Evolutionary conservation across 345 rosid species (phyloP).

Genomic region (Populus davidiana): DNA sequence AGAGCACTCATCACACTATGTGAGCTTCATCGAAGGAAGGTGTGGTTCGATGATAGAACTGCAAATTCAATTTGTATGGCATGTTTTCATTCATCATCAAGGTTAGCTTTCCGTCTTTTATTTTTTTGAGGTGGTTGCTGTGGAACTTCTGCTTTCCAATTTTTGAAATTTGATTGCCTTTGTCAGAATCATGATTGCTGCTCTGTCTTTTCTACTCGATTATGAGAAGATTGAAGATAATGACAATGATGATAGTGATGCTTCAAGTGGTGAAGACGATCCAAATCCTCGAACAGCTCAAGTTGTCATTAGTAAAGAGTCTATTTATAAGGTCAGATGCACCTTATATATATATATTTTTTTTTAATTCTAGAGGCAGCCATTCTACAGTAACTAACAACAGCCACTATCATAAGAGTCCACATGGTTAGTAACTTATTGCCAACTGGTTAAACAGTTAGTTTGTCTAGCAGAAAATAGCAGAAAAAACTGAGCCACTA

Average conservation of each 20-base stretch:
- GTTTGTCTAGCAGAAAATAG: neutral
- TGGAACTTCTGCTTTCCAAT: constrained; percentile 2
- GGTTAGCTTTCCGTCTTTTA: constrained; percentile 37
- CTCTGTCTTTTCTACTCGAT: constrained; percentile 80
- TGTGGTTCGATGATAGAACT: constrained; percentile 89
- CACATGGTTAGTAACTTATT: neutral
- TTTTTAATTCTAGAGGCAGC: neutral
- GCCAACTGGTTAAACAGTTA: neutral
- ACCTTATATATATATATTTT: neutral
- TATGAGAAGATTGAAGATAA: constrained; percentile 76
- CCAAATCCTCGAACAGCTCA: constrained; percentile 39
- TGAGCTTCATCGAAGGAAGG: constrained; percentile 73
- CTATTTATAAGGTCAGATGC: constrained; percentile 69
- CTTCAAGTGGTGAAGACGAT: constrained; percentile 69
- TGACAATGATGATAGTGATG: constrained; percentile 61
- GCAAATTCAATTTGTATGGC: constrained; percentile 89
- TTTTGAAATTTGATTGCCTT: constrained; percentile 5
- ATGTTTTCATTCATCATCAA: constrained; percentile 77
- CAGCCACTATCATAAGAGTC: neutral
- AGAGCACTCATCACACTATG: constrained; percentile 70
- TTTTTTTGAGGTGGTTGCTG: neutral
- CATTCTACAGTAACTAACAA: neutral
- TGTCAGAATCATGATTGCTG: constrained; percentile 76
- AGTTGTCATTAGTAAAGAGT: constrained; percentile 56
- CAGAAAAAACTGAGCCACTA: neutral